Conservation (phyloP, 805 yeast species). For the Yarrowia sp. region DNA sequence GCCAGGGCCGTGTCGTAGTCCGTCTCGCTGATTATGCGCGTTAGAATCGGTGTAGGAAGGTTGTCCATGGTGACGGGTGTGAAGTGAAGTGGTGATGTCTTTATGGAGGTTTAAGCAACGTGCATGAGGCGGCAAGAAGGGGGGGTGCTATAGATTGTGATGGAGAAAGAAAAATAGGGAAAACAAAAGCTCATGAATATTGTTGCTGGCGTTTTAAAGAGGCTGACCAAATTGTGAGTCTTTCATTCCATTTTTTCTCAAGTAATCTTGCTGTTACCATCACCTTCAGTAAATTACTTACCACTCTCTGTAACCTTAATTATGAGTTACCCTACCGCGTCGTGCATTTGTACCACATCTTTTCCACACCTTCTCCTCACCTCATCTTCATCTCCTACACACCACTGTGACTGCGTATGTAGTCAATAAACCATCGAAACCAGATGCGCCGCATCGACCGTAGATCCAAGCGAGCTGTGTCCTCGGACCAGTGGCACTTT, state of each 20-base stretch:
- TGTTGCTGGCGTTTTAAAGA: no score
- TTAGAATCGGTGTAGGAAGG: slow-evolving; percentile 2
- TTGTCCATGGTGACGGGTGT: slow-evolving; percentile 4
- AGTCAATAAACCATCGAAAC: slow-evolving; percentile 1
- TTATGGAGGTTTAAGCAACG: slow-evolving; percentile 4
- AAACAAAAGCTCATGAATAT: no score
- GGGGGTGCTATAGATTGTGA: no score
- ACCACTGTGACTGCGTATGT: neutral
- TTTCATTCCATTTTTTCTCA: no score
- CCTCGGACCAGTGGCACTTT: slow-evolving; percentile 30
- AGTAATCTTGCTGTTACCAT: no score
- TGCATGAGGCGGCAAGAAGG: neutral
- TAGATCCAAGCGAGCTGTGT: slow-evolving; percentile 34
- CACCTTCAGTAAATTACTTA: no score
- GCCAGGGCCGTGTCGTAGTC: slow-evolving; percentile 29
- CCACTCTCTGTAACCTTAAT: no score
- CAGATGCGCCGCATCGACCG: slow-evolving; percentile 19
- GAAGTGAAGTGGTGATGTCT: neutral
- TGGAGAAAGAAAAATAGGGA: no score
- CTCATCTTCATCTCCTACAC: neutral
- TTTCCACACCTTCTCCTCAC: neutral
- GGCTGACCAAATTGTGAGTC: no score
- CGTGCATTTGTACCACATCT: no score
- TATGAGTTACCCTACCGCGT: no score
- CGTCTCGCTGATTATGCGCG: slow-evolving; percentile 8